Base-by-base conservation (phyloP, 345 rosid species). In the Gossypium bickii region DNA sequence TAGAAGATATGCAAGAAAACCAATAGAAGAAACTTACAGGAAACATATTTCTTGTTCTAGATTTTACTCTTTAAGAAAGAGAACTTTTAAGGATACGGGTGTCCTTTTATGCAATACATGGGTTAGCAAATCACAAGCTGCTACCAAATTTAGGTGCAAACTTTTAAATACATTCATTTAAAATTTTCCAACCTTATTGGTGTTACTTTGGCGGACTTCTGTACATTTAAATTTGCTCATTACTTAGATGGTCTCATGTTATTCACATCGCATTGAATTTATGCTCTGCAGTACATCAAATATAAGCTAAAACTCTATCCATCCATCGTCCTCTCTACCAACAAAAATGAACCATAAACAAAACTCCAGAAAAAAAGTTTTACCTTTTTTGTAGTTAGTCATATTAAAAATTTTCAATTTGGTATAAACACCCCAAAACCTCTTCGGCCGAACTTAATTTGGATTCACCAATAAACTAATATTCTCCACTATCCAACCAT, bases 401-500 rank as follows among this genome's bases (percentile, higher is more conserved):
- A 94, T 87, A 79, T 92, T 92, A 63, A 92, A 92, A 74, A 92
- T 94, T 80, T 92, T 94, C 7, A 94, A 87, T 84, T 94, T 94
- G 22, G 98, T 94, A 73, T 94, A 94, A 57, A 94, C 97, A 77
- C 98, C 97, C 98, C 98, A 94, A 76, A 92, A 94, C 76, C 97
- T 89, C 73, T 76, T 87, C 0, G 97, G 97, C 49, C 97, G 93
- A 61, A 86, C 87, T 79, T 89, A 97, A 74, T 94, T 94, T 8
- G 98, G 97, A 79, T 92, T 94, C 7, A 85, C 91, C 71, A 94
- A 77, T 76, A 94, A 85, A 80, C 89, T 91, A 77, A 94, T 94
- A 86, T 83, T 89, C 84, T 89, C 97, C 80, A 94, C 89, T 73
- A 84, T 91, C 97, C 97, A 94, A 60, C 97, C 97, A 82, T 94